Conservation (phyloP, 2,329 filamentous ascomycete species). For the Didymella pomorum region DNA sequence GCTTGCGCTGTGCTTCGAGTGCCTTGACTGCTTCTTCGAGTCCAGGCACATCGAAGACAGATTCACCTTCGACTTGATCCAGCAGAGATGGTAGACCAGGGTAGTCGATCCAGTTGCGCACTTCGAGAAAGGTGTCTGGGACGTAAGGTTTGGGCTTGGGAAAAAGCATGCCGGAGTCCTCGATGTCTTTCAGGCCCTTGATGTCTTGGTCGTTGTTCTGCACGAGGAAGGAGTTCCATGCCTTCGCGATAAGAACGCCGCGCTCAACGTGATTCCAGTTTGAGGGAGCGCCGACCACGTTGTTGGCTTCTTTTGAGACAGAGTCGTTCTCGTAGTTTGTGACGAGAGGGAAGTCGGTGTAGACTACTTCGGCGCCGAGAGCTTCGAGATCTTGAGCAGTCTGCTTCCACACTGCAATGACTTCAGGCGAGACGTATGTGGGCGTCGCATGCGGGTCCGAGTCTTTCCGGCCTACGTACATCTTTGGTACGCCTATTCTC, state of each 20-base stretch:
- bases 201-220: slow-evolving; percentile 53
- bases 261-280: slow-evolving; percentile 60
- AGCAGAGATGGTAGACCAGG: slow-evolving; percentile 42
- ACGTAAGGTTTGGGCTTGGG: slow-evolving; percentile 49
- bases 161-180: slow-evolving; percentile 50
- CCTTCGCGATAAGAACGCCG: slow-evolving; percentile 59
- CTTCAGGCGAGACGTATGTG: slow-evolving; percentile 47
- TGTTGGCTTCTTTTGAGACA: slow-evolving; percentile 48
- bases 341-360: slow-evolving; percentile 57
- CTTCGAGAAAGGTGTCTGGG: slow-evolving; percentile 52
- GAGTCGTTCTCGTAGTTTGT: slow-evolving; percentile 57
- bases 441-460: slow-evolving; percentile 45
- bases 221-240: slow-evolving; percentile 62
- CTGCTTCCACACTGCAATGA: slow-evolving; percentile 49
- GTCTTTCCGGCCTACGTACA: slow-evolving; percentile 58
- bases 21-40: slow-evolving; percentile 55
- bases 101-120: slow-evolving; percentile 53
- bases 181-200: slow-evolving; percentile 50
- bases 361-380: slow-evolving; percentile 54
- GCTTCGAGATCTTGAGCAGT: slow-evolving; percentile 50
- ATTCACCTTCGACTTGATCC: slow-evolving; percentile 34
- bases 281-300: slow-evolving; percentile 53
- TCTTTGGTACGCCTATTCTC: slow-evolving; percentile 59
- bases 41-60: slow-evolving; percentile 55
- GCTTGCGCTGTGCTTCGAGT: slow-evolving; percentile 60